Base-by-base conservation (phyloP, 352 stramenopile species). In the Peronospora belbahrii region DNA sequence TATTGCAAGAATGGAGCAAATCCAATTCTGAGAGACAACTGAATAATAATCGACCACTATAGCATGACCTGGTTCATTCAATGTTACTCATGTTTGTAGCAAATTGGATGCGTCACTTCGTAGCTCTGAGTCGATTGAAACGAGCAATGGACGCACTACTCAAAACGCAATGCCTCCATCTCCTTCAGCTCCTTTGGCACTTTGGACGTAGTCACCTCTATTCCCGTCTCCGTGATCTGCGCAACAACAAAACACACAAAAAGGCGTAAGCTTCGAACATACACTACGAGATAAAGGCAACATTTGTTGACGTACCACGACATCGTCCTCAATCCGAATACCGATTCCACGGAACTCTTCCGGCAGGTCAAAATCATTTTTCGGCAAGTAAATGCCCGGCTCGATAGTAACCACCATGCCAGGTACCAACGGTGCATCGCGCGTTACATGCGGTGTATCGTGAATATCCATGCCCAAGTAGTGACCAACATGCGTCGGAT, bases 401-500 rank as follows among this genome's bases (percentile, higher is more conserved):
- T 92, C 80, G 17, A 92, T 72, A 3, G 80, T 92, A 42, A 92
- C 66, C 25, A 92, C 69, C 80, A 92, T 92, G 6, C 80, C 80
- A 18, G 74, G 70, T 28, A 71, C 56, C 20, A 92, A 54, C 8
- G 77, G 64, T 18, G 56, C 61, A 23, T 61, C 67, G 2, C 77
- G 77, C 17, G 77, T 72, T 43, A 88, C 63, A 41, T 85, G 70
- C 3, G 80, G 75, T 20, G 80, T 92, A 45, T 92, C 80, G 43
- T 92, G 80, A 6, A 82, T 80, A 45, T 92, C 80, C 66, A 92
- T 88, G 42, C 80, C 80, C 10, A 92, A 40, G 52, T 88, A 92
- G 50, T 92, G 80, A 6, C 80, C 76, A 19, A 92, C 81, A 37
- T 92, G 77, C n/a, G 80, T 92, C 35, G 80, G 80, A 46, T 92